Conservation (phyloP, 352 stramenopile genomes). For the Globisporangium nunn region DNA sequence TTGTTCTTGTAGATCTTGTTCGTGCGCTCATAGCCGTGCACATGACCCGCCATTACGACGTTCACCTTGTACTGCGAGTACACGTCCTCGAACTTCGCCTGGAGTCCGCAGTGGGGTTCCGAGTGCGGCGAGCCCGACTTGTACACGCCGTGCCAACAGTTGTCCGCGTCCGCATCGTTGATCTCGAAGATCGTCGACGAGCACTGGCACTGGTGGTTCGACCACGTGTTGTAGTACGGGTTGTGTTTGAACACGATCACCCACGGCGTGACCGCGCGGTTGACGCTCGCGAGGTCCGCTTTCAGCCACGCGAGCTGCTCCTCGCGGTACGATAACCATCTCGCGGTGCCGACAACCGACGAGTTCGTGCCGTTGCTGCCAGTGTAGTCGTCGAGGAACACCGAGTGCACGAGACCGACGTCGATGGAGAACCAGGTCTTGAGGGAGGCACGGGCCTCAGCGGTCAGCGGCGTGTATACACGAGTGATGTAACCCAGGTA, state of each 20-base stretch:
- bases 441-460: conserved; percentile 22
- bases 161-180: conserved; percentile 19
- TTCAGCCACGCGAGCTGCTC: conserved; percentile 85
- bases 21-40: conserved; percentile 43
- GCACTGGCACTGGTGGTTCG: conserved; percentile 46
- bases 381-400: conserved; percentile 64
- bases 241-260: conserved; percentile 80
- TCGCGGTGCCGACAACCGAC: conserved; percentile 29
- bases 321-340: conserved; percentile 29
- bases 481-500: conserved; percentile 39
- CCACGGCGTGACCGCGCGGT: conserved; percentile 86
- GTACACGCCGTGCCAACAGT: conserved; percentile 46
- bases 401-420: conserved; percentile 43
- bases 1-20: conserved; percentile 48
- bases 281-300: conserved; percentile 61
- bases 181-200: conserved; percentile 34
- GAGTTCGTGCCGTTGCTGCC: conserved; percentile 24
- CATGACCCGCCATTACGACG: conserved; percentile 37
- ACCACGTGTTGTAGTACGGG: conserved; percentile 61
- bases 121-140: conserved; percentile 23
- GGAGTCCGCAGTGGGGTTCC: conserved; percentile 39
- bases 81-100: conserved; percentile 34
- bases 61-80: conserved; percentile 36
- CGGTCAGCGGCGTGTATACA: conserved; percentile 41
- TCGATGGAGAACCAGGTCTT: conserved; percentile 50